phyloP scores from a whole-genome alignment of 2,329 filamentous ascomycete genomes.

The Fusarium tricinctum region DNA sequence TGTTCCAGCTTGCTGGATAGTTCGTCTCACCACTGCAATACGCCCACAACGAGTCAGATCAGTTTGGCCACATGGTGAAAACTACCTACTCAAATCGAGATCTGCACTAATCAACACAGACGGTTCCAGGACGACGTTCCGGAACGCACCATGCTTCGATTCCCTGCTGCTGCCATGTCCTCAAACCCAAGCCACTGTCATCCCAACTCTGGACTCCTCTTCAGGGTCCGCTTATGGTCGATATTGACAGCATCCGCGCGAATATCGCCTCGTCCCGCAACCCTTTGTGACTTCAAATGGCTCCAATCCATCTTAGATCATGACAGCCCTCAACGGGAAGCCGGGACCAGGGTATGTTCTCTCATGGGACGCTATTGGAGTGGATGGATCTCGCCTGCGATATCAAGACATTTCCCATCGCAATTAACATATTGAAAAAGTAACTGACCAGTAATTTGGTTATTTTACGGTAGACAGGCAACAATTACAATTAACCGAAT shows the following conservation, averaged over 20 bases:
- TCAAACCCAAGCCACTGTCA: conserved; percentile 22
- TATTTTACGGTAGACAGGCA: conserved; percentile 26
- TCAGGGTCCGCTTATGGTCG: conserved; percentile 18
- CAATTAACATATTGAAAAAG: conserved; percentile 18
- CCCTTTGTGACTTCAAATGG: conserved; percentile 35
- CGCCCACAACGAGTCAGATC: conserved; percentile 48
- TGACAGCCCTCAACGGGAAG: conserved; percentile 31
- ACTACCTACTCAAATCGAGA: conserved; percentile 46
- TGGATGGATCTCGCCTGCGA: conserved; percentile 20
- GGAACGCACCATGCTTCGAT: conserved; percentile 37
- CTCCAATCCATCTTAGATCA: conserved; percentile 33
- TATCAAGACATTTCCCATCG: conserved; percentile 15
- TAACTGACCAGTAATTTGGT: conserved; percentile 45
- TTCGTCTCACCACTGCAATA: conserved; percentile 44
- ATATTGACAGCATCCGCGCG: conserved; percentile 23
- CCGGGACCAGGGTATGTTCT: conserved; percentile 35
- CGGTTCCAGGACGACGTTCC: conserved; percentile 38
- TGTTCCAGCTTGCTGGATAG: conserved; percentile 38
- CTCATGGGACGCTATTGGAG: conserved; percentile 2
- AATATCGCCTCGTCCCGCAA: conserved; percentile 16
- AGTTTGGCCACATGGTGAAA: conserved; percentile 42
- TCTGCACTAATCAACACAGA: conserved; percentile 47
- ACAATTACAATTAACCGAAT: conserved; percentile 20
- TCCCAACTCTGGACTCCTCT: conserved; percentile 39
- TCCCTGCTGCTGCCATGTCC: conserved; percentile 39